phyloP scores from a whole-genome alignment of 2,329 filamentous ascomycete genomes.

The Dothistroma pini region DNA sequence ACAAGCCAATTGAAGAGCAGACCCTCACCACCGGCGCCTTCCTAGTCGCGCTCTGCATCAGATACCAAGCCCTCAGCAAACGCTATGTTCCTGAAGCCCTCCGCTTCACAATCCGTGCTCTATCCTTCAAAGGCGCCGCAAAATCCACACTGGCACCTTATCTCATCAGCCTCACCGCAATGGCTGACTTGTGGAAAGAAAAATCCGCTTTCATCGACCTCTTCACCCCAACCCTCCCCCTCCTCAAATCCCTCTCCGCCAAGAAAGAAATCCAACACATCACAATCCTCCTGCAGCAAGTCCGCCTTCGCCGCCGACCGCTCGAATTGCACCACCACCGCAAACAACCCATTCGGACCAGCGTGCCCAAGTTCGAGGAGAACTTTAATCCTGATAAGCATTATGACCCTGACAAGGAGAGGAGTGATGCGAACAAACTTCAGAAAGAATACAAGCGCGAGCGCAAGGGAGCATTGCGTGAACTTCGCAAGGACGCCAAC shows the following conservation, averaged over 20 bases:
- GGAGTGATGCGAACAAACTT: slow-evolving; percentile 78
- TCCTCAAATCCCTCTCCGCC: slow-evolving; percentile 31
- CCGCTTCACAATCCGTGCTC: slow-evolving; percentile 72
- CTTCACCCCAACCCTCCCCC: slow-evolving; percentile 56
- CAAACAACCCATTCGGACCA: slow-evolving; percentile 80
- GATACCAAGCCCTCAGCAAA: slow-evolving; percentile 80
- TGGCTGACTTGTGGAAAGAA: slow-evolving; percentile 68
- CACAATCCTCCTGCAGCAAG: slow-evolving; percentile 56
- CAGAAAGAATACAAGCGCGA: slow-evolving; percentile 91
- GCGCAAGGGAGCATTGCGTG: slow-evolving; percentile 88
- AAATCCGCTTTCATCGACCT: slow-evolving; percentile 76
- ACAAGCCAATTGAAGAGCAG: slow-evolving; percentile 62
- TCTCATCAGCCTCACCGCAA: slow-evolving; percentile 61
- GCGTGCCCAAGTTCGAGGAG: slow-evolving; percentile 94
- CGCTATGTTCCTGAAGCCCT: slow-evolving; percentile 86
- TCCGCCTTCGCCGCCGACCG: slow-evolving; percentile 67
- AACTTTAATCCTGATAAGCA: slow-evolving; percentile 91
- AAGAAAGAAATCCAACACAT: slow-evolving; percentile 59
- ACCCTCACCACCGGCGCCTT: slow-evolving; percentile 71
- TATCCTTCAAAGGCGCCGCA: slow-evolving; percentile 46
- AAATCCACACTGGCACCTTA: slow-evolving; percentile 47
- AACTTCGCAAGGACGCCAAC: slow-evolving; percentile 90
- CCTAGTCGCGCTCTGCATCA: slow-evolving; percentile 70
- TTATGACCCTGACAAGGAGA: slow-evolving; percentile 93
- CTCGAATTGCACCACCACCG: slow-evolving; percentile 86